These are phyloP conservation scores for Xylaria sp. DNA, from an alignment of 495 filamentous ascomycete genomes.

Conservation along the genomic window DNA sequence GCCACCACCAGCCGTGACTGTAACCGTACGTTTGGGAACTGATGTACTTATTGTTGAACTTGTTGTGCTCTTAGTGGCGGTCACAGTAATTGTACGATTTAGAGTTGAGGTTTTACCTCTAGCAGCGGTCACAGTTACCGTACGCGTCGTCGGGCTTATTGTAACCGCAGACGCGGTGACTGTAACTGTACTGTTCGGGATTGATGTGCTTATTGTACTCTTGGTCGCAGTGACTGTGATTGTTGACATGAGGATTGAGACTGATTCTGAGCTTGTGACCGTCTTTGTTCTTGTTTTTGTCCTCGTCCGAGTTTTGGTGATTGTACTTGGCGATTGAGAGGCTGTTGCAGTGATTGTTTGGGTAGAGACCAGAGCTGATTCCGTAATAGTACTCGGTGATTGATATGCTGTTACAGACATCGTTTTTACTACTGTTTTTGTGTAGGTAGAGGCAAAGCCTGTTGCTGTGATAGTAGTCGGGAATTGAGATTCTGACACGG, in stretches of 20 bases:
- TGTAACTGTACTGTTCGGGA: neutral
- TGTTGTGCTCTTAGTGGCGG: neutral
- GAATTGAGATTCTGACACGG: too few relatives aligned
- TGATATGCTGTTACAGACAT: neutral
- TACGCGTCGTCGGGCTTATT: too few relatives aligned
- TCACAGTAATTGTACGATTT: neutral
- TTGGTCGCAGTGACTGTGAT: neutral
- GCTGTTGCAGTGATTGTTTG: constrained; percentile 1
- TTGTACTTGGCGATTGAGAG: neutral
- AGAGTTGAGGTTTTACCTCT: too few relatives aligned
- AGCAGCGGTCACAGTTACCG: too few relatives aligned
- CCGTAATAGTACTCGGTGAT: neutral
- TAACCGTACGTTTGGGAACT: neutral
- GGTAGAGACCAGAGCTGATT: neutral
- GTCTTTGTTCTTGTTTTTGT: constrained; percentile 12
- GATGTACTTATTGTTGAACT: neutral
- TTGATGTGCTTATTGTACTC: neutral
- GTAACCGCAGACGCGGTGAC: neutral
- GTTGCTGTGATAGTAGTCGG: too few relatives aligned
- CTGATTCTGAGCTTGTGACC: neutral
- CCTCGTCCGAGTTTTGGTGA: neutral
- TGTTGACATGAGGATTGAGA: neutral
- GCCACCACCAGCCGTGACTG: neutral
- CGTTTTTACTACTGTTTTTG: neutral
- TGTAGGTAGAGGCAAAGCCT: neutral